Evolutionary conservation across 2,329 filamentous ascomycete species (phyloP).

Genomic region (Pyrenochaeta sp.): DNA sequence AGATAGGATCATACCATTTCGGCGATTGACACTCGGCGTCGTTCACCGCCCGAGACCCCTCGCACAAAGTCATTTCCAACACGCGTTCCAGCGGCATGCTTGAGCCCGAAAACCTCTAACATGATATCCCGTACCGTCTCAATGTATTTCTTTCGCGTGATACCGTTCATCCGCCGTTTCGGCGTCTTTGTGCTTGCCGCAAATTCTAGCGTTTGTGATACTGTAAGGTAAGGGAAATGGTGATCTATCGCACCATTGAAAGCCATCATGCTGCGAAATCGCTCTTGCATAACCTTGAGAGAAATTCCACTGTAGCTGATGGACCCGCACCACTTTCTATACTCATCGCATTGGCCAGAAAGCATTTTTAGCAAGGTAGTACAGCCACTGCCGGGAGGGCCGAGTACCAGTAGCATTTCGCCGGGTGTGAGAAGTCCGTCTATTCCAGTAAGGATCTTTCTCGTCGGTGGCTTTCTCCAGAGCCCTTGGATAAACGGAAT

Average conservation of each 20-base stretch:
- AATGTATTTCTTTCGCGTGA: too few relatives aligned
- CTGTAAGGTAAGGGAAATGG: slow-evolving; percentile 80
- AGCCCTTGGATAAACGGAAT: too few relatives aligned
- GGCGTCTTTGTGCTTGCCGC: slow-evolving; percentile 17
- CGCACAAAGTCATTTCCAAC: slow-evolving; percentile 79
- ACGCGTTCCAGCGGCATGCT: slow-evolving; percentile 71
- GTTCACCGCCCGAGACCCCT: slow-evolving; percentile 74
- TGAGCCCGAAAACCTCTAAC: slow-evolving; percentile 61
- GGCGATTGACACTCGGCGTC: slow-evolving; percentile 79
- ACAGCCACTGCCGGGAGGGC: slow-evolving; percentile 62
- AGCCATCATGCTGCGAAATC: slow-evolving; percentile 77
- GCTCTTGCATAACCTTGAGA: slow-evolving; percentile 45
- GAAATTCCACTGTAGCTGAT: slow-evolving; percentile 62
- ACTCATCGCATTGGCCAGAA: slow-evolving; percentile 2
- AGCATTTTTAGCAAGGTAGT: slow-evolving; percentile 68
- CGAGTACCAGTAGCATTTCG: slow-evolving; percentile 52
- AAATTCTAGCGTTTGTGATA: slow-evolving; percentile 74
- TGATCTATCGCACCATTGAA: slow-evolving; percentile 85
- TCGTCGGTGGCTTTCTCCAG: too few relatives aligned
- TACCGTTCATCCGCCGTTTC: slow-evolving; percentile 46
- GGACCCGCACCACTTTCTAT: neutral
- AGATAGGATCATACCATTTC: slow-evolving; percentile 64
- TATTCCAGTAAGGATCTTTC: neutral
- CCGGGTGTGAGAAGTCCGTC: slow-evolving; percentile 30
- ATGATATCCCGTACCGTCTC: too few relatives aligned